Base-by-base conservation (phyloP, 306 rosid genomes). In the Vigna reflexopilosa region DNA sequence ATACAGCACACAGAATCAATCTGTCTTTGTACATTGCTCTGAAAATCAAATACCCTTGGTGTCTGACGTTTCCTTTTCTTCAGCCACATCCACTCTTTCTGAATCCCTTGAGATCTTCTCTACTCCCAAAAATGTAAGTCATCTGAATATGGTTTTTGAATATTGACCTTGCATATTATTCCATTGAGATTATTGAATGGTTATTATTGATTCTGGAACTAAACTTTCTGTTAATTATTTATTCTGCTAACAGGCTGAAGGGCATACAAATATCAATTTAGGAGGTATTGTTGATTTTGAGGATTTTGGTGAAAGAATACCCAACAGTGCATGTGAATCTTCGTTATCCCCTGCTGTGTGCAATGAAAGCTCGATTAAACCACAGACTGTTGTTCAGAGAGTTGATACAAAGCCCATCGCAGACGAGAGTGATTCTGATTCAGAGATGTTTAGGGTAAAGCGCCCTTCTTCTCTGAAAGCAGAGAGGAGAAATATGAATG, bases 371-470 rank as follows among this genome's bases (percentile, higher is more conserved):
- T 77, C 76, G 19, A 70, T 75, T 78, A 81, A 78, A 54, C 80
- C 64, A 11, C 87, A 74, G 67, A 82, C 36, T n/a, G 73, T 79
- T 80, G 49, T 73, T 67, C 86, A 73, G 54, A 67, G 49, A 83
- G 77, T 50, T 28, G 85, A 79, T 80, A 74, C 59, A 49, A 84
- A 77, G 69, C 89, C 85, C 55, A 14, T 73, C 50, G 82, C 68
- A 30, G 88, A 90, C 74, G 90, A 86, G 67, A 86, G 92, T 80
- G 96, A 86, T 84, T 96, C 98, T 34, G 99, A 96, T 82, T 83
- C 91, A 2, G 94, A 88, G 80, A 89, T 85, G 66, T 96, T 96
- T 82, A 85, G 98, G 86, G 98, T 90, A 77, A 96, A 96, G 82
- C 94, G 99, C n/a, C 96, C 94, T 63, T 83, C 98, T 19, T 81